These are phyloP conservation scores for Thymus mandschuricus DNA, from an alignment of 257 asterid genomes.

Conservation along the genomic window DNA sequence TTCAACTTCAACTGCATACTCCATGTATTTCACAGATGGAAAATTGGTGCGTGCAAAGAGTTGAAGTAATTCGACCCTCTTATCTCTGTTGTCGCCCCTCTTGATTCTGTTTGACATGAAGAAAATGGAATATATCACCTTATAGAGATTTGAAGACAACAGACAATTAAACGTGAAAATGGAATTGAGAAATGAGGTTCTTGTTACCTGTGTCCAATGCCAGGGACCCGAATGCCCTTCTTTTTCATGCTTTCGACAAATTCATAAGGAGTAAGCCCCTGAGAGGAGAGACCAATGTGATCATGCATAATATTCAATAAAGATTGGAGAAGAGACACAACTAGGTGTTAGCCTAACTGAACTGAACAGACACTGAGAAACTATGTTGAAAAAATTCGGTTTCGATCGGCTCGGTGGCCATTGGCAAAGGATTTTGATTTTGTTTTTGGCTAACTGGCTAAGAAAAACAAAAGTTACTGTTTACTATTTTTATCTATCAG, in stretches of 20 bases:
- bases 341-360: no score
- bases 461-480: no score
- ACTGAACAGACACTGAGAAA: no score
- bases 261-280: conserved; percentile 95
- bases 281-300: conserved; percentile 27
- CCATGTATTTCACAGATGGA: conserved; percentile 98
- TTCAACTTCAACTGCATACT: conserved; percentile 96
- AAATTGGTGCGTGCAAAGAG: conserved; percentile 82
- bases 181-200: conserved; percentile 16
- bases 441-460: no score
- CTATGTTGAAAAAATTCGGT: no score
- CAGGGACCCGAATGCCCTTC: conserved; percentile 99
- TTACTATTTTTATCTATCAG: no score
- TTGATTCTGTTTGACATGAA: conserved; percentile 63
- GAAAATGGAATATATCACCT: conserved; percentile 16
- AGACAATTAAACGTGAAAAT: conserved; percentile 10
- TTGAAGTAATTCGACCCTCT: conserved; percentile 93
- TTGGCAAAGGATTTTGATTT: no score
- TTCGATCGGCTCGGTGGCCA: no score
- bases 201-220: conserved; percentile 95
- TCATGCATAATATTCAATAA: conserved; percentile 15
- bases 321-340: conserved; percentile 19
- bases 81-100: conserved; percentile 99
- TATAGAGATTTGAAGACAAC: not conserved
- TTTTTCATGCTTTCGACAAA: conserved; percentile 98